phyloP scores from a whole-genome alignment of 345 rosid genomes.

The Cardiospermum halicacabum region DNA sequence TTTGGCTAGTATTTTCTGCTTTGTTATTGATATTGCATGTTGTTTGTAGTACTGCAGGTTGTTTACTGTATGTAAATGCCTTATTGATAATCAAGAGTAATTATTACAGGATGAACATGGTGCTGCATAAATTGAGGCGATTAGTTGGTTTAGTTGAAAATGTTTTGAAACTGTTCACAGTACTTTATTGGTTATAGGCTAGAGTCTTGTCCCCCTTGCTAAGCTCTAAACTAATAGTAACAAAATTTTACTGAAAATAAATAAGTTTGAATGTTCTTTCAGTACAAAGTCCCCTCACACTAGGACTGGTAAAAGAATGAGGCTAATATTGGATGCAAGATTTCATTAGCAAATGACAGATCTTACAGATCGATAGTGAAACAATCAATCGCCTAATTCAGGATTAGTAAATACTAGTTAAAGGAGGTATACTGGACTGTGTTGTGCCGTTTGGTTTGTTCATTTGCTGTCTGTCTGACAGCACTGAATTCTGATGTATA shows the following conservation, averaged over 20 bases:
- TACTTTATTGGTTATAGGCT: too few species aligned
- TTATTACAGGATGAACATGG: not conserved
- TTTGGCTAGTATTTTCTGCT: not conserved
- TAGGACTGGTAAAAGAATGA: not conserved
- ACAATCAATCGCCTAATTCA: not conserved
- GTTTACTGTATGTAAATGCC: too few species aligned
- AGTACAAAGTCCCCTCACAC: not conserved
- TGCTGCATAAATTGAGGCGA: constrained; percentile 3
- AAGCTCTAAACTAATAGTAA: too few species aligned
- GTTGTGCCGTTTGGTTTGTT: not conserved
- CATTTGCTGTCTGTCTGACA: not conserved
- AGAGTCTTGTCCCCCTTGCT: too few species aligned
- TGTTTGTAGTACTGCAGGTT: too few species aligned
- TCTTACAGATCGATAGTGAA: not conserved
- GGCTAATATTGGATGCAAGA: not conserved
- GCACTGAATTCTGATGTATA: not conserved
- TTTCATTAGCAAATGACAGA: not conserved
- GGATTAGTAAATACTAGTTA: not conserved
- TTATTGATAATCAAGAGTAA: not conserved
- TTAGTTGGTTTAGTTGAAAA: not conserved
- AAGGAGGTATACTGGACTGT: not conserved
- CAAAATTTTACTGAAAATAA: too few species aligned
- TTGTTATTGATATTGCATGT: not conserved
- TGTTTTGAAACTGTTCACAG: not conserved
- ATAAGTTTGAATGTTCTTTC: too few species aligned